Percentiles rank a stretch among this genome's conserved stretches.
Evolutionary conservation across 2,329 filamentous ascomycete species (phyloP).

Genomic region (Seiridium unicorne): DNA sequence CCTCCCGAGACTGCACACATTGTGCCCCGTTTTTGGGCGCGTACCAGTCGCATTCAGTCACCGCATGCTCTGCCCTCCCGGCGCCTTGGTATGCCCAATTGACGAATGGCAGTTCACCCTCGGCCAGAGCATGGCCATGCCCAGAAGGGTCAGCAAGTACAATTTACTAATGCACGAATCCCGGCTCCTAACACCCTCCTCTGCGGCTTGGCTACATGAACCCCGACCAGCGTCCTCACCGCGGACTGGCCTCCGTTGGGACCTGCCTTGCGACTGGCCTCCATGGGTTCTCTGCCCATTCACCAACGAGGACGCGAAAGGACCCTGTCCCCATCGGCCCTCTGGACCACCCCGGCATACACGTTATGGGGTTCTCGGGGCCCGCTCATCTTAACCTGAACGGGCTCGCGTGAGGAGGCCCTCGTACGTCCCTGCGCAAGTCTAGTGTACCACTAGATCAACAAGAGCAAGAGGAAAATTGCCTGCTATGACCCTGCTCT

Average conservation of each 20-base stretch:
- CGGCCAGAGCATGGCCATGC: neutral
- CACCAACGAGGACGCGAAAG: neutral
- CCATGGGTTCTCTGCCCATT: neutral
- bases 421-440: constrained; percentile 2
- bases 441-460: constrained; percentile 7
- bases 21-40: neutral
- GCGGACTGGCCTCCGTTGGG: constrained; percentile 2
- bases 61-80: neutral
- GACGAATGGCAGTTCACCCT: neutral
- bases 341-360: constrained; percentile 1
- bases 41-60: neutral
- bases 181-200: constrained; percentile 2
- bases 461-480: constrained; percentile 9
- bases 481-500: neutral
- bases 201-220: constrained; percentile 5
- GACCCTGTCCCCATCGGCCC: neutral
- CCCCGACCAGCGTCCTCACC: neutral
- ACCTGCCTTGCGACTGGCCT: neutral
- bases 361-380: neutral
- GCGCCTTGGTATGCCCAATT: neutral
- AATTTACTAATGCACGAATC: constrained; percentile 7
- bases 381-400: constrained; percentile 6
- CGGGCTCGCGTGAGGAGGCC: neutral
- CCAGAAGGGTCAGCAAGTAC: constrained; percentile 1
- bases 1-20: neutral